These are phyloP conservation scores for Aureobasidium sp. DNA, from an alignment of 2,329 filamentous ascomycete species.

Conservation along the genomic window DNA sequence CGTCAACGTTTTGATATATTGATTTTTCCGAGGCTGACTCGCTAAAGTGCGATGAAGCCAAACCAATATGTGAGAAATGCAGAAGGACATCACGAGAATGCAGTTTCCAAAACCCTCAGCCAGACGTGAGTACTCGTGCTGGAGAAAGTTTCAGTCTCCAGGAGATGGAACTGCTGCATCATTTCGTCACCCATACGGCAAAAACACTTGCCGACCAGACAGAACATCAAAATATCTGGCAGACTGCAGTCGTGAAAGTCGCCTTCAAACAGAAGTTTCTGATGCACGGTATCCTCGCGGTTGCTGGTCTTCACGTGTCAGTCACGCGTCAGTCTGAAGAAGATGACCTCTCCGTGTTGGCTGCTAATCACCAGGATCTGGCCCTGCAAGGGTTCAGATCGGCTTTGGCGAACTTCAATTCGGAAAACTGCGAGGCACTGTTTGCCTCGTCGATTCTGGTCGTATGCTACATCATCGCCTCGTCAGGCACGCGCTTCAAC, in stretches of 20 bases:
- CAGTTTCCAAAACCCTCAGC: slow-evolving; percentile 5
- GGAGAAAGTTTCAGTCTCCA: slow-evolving; percentile 12
- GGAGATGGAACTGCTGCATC: slow-evolving; percentile 17
- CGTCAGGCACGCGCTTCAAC: slow-evolving; percentile 5
- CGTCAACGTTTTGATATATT: not conserved
- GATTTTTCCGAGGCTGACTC: not conserved
- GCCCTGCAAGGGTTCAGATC: not conserved
- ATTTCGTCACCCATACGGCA: slow-evolving; percentile 16
- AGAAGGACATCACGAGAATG: slow-evolving; percentile 15
- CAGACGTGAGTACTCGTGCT: not conserved
- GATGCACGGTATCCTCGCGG: slow-evolving; percentile 22
- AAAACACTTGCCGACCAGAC: not conserved
- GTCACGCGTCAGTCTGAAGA: slow-evolving; percentile 13
- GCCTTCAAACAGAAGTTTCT: slow-evolving; percentile 17
- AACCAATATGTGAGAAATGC: slow-evolving; percentile 15
- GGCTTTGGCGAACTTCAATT: slow-evolving; percentile 5
- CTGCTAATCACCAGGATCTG: slow-evolving; percentile 9
- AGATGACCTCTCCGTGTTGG: slow-evolving; percentile 6
- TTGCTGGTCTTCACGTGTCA: slow-evolving; percentile 21
- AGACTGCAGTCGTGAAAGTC: slow-evolving; percentile 15
- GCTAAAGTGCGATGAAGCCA: slow-evolving; percentile 14
- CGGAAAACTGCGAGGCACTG: slow-evolving; percentile 4
- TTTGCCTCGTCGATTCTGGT: slow-evolving; percentile 7
- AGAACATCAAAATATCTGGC: slow-evolving; percentile 17
- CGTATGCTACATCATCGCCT: slow-evolving; percentile 6